A percentile compares a stretch with the other conserved stretches of the same genome.
These are phyloP conservation scores for Pulicaria dysenterica DNA, from an alignment of 129 eudicot species.

Conservation along the genomic window DNA sequence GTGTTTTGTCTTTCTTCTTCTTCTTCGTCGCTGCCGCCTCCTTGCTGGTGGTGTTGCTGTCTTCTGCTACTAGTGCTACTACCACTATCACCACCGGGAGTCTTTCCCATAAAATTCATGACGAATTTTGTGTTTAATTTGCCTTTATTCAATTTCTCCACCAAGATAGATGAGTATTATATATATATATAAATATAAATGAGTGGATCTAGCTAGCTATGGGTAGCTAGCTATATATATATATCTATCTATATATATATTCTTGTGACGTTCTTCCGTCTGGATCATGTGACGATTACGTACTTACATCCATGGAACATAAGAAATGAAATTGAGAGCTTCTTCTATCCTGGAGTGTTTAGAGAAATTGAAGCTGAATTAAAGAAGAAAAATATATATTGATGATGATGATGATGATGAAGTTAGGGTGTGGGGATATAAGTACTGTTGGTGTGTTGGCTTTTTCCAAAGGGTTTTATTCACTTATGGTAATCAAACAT, in stretches of 20 bases:
- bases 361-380: slow-evolving; percentile 23
- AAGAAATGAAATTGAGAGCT: slow-evolving; percentile 37
- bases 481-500: slow-evolving; percentile 43
- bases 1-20: slow-evolving; percentile 40
- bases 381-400: background rate
- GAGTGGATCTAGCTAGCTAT: slow-evolving; percentile 8
- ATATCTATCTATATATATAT: background rate
- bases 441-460: slow-evolving; percentile 50
- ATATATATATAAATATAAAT: slow-evolving; percentile 8
- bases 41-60: slow-evolving; percentile 25
- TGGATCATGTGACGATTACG: slow-evolving; percentile 11
- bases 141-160: background rate
- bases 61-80: slow-evolving; percentile 18
- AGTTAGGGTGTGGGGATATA: slow-evolving; percentile 37
- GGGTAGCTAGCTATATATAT: background rate
- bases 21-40: slow-evolving; percentile 13
- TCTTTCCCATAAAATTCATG: slow-evolving; percentile 56
- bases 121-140: slow-evolving; percentile 6
- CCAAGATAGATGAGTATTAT: slow-evolving; percentile 12
- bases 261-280: background rate
- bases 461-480: slow-evolving; percentile 42
- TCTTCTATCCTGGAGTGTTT: background rate
- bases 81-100: slow-evolving; percentile 30
- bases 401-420: slow-evolving; percentile 28
- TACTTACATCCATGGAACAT: slow-evolving; percentile 21